These are phyloP conservation scores for Panicum hallii DNA, from an alignment of 202 grass and related monocot species.

Conservation along the genomic window DNA sequence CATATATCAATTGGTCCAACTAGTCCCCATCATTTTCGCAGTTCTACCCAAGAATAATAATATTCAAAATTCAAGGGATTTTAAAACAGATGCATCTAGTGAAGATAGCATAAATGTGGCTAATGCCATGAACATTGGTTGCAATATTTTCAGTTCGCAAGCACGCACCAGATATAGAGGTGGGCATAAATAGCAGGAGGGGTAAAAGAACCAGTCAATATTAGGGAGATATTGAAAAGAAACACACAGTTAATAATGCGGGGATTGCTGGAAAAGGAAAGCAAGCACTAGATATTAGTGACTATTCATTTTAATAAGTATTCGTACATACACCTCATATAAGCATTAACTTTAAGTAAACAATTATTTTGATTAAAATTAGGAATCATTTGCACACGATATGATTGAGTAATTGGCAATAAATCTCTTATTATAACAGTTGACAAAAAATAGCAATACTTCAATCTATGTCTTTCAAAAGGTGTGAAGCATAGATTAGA, in stretches of 20 bases:
- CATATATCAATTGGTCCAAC: not conserved
- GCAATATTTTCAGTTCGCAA: conserved; percentile 6
- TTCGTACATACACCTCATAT: not conserved
- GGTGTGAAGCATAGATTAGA: conserved; percentile 3
- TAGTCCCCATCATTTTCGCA: not conserved
- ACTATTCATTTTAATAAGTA: not conserved
- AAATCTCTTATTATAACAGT: not conserved
- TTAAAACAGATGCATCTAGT: not conserved
- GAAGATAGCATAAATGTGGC: not conserved
- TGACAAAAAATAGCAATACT: not conserved
- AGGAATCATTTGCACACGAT: not conserved
- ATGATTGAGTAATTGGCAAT: not conserved
- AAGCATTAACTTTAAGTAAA: not conserved
- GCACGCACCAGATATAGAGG: not conserved
- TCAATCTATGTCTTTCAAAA: not conserved
- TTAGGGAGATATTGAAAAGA: not conserved
- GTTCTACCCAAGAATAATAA: not conserved
- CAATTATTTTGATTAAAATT: not conserved
- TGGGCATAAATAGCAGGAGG: not conserved
- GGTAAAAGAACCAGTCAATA: not conserved
- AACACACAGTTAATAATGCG: too few species aligned
- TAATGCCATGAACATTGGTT: not conserved
- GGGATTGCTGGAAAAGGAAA: too few species aligned
- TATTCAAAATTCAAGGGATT: not conserved
- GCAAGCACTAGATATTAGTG: too few species aligned